Evolutionary conservation across 495 filamentous ascomycete genomes (phyloP), one percentile per base, ranked within the genome.

Genomic region (Penicillium cinerascens): DNA sequence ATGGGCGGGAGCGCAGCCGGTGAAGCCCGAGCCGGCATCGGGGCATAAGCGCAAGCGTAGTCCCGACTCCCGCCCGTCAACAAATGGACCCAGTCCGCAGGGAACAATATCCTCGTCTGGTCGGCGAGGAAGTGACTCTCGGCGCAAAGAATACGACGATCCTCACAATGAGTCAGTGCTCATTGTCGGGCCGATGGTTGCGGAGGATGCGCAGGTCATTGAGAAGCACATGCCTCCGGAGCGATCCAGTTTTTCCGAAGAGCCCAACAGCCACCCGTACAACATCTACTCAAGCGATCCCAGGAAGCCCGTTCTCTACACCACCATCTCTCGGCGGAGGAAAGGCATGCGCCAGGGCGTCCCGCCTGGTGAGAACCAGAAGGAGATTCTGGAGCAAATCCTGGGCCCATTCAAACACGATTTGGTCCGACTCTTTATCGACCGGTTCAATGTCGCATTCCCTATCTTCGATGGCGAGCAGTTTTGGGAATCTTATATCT

Each of bases 321-420:
- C 72, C 6, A 74, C 70, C 13, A 71, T 78, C 10, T 73, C 75
- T n/a, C 63, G 75, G 38, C 66, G 74, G 42, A 64, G 74, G 43
- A 72, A 75, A 49, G 74, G 74, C 26, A 69, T 77, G 67, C 70
- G 74, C 13, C 57, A 63, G 17, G 72, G 74, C n/a, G 68, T 68
- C n/a, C 74, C 74, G 18, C 75, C 76, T 0, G 76, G 78, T 26
- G 75, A 76, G 21, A 73, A 78, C 47, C 78, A 82, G 44, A 74
- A 75, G 42, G 78, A 81, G 47, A 76, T 81, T 26, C 57, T 82
- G 33, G 77, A 80, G 54, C 77, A 82, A 54, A 73, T 82, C 9
- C 58, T 82, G 4, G 79, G 76, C 10, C 77, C 76, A 15, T 77
- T 76, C 45, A 73, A 70, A 52, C 64, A 75, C 41, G 78, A 80